Percentiles rank a stretch among this genome's conserved stretches.
Evolutionary conservation across 2,329 filamentous ascomycete species (phyloP).

Genomic region (Geosmithia morbida): DNA sequence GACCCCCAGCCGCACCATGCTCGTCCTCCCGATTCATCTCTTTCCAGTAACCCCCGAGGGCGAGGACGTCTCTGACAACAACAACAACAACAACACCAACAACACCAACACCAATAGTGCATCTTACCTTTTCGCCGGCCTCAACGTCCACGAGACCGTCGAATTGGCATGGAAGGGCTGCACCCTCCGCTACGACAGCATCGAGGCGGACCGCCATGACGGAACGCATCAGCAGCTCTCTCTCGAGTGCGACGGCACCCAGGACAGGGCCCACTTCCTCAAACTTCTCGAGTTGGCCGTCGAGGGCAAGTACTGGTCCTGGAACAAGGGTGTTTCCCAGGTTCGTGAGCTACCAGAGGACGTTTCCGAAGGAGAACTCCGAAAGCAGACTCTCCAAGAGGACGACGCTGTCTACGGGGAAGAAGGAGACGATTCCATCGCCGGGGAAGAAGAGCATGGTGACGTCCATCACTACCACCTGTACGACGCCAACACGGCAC

Average conservation of each 20-base stretch:
- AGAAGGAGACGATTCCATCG: neutral
- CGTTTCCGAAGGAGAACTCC: neutral
- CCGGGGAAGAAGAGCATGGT: neutral
- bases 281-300: neutral
- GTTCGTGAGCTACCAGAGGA: constrained; percentile 3
- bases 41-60: neutral
- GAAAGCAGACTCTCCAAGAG: no score
- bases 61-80: no score
- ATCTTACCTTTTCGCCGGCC: constrained; percentile 20
- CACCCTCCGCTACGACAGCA: constrained; percentile 33
- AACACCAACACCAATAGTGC: no score
- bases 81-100: no score
- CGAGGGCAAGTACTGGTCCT: constrained; percentile 2
- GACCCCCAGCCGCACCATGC: constrained; percentile 16
- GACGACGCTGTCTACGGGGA: neutral
- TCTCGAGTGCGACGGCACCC: constrained; percentile 12
- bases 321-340: constrained; percentile 9
- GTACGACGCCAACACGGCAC: neutral
- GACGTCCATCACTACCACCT: neutral
- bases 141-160: constrained; percentile 35
- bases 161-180: constrained; percentile 26
- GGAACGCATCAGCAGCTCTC: constrained; percentile 35
- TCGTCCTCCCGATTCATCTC: constrained; percentile 8
- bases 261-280: neutral
- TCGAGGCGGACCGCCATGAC: constrained; percentile 35